These are phyloP conservation scores for Neurospora tetraspora DNA, from an alignment of 495 filamentous ascomycete species.

Conservation along the genomic window DNA sequence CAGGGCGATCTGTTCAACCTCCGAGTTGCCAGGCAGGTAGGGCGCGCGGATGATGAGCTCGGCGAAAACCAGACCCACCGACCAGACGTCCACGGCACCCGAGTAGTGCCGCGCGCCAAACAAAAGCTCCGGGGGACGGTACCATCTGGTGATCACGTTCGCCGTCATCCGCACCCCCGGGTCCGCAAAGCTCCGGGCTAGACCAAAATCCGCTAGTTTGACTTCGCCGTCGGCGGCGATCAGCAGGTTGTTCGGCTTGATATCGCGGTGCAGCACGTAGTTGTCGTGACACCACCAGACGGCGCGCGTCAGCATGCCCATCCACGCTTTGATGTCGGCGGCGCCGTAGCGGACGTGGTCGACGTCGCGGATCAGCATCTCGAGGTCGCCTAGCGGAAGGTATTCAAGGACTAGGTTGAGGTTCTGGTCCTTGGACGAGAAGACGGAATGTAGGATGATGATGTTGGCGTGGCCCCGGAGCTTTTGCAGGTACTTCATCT, in stretches of 20 bases:
- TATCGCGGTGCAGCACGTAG: constrained; percentile 90
- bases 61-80: constrained; percentile 85
- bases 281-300: constrained; percentile 97
- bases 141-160: constrained; percentile 95
- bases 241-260: constrained; percentile 97
- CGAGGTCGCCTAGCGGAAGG: constrained; percentile 81
- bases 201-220: constrained; percentile 95
- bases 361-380: constrained; percentile 81
- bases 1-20: constrained; percentile 68
- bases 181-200: constrained; percentile 81
- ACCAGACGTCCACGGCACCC: constrained; percentile 89
- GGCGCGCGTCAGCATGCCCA: constrained; percentile 88
- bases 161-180: constrained; percentile 82
- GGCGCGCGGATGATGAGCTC: constrained; percentile 77
- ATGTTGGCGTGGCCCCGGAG: constrained; percentile 85
- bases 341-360: constrained; percentile 53
- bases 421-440: constrained; percentile 82
- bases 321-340: constrained; percentile 96
- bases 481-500: constrained; percentile 90
- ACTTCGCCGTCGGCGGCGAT: constrained; percentile 87
- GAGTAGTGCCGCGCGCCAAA: constrained; percentile 85
- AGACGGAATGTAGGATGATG: constrained; percentile 82
- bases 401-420: constrained; percentile 92
- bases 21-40: constrained; percentile 58
- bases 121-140: constrained; percentile 86